Evolutionary conservation across 129 eudicot genomes (phyloP).

Genomic region (Flaveria trinervia): DNA sequence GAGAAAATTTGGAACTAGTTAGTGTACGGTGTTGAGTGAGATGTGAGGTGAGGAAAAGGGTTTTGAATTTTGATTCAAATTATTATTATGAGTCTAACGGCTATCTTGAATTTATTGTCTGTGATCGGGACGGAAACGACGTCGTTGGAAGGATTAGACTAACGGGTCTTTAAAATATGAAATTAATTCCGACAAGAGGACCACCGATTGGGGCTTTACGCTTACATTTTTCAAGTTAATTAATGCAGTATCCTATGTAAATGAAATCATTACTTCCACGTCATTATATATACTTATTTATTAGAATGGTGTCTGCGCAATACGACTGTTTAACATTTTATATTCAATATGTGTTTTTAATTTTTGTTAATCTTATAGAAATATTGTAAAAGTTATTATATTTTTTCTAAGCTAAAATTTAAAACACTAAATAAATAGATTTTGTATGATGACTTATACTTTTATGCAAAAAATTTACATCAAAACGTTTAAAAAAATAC

Average conservation of each 20-base stretch:
- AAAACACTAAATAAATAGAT: too few species aligned
- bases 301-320: too few species aligned
- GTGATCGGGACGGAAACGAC: slow-evolving; percentile 1
- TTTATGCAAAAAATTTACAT: too few species aligned
- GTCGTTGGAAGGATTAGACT: slow-evolving; percentile 12
- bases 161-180: slow-evolving; percentile 29
- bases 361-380: too few species aligned
- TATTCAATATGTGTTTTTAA: too few species aligned
- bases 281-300: background rate
- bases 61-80: slow-evolving; percentile 43
- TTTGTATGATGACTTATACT: too few species aligned
- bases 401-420: too few species aligned
- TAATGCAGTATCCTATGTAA: slow-evolving; percentile 34
- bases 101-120: slow-evolving; percentile 48
- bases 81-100: slow-evolving; percentile 37
- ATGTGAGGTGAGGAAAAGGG: slow-evolving; percentile 29
- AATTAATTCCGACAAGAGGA: slow-evolving; percentile 31
- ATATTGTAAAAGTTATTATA: too few species aligned
- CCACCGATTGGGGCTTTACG: slow-evolving; percentile 37
- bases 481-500: too few species aligned
- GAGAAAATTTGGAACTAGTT: slow-evolving; percentile 13
- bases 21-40: slow-evolving; percentile 17
- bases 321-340: too few species aligned
- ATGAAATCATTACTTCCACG: slow-evolving; percentile 2
- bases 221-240: slow-evolving; percentile 22